Base-by-base conservation (phyloP, 139 green algal genomes). In the Asterochloris sp. region DNA sequence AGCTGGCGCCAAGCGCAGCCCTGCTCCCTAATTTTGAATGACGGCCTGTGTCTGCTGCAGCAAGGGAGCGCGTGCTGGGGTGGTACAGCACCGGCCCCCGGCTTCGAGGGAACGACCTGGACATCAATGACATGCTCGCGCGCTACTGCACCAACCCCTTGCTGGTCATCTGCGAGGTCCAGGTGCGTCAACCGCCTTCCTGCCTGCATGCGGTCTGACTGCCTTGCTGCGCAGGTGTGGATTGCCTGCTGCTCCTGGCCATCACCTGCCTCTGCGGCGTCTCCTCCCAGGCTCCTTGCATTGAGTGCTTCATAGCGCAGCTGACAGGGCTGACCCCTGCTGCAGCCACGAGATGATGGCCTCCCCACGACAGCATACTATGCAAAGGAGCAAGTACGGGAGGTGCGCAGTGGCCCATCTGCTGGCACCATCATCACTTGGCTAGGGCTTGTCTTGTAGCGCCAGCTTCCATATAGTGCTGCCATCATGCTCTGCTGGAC, bases 71-170 rank as follows among this genome's bases (percentile, higher is more conserved):
- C 28, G 85, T 99, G 12, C 89, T 99, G 23, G 97, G 97, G 13
- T 99, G 97, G 96, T 99, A 99, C 91, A 97, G 93, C 92, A 99
- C 96, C 4, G 97, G 97, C 0, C 97, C 97, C 2, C 94, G 96
- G 73, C 85, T 99, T 47, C 82, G 95, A 6, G 92, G 98, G 84
- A 91, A 90, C 14, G 97, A 99, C 89, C 78, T 99, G 69, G 94
- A 98, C 83, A 98, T 99, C 84, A 93, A 98, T 71, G 87, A 91
- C 28, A 88, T 98, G 29, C 85, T 98, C 77, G 76, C 84, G 24
- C 84, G 86, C 77, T 99, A 97, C 88, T 94, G 89, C 69, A 86
- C 94, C 47, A 91, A 89, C 27, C 95, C 97, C 0, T 79, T 99
- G 76, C 87, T 99, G 66, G 90, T 99, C 54, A 98, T 99, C 86